Conservation (phyloP, 176 grass and related monocot genomes). For the Triticum timopheevii region DNA sequence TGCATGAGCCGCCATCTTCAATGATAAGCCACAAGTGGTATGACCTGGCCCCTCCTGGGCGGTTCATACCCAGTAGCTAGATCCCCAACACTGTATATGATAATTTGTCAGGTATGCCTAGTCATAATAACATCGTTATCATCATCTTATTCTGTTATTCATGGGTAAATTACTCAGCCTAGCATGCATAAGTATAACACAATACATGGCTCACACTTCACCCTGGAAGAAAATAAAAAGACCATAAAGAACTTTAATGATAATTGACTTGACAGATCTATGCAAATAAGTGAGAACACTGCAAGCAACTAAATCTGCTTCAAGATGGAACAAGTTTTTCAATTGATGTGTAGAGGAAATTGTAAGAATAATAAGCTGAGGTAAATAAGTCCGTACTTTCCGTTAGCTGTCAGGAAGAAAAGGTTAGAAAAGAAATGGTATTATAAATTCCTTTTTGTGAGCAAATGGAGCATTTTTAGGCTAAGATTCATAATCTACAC, state of each 20-base stretch:
- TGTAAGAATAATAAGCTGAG: background rate
- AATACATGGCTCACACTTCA: background rate
- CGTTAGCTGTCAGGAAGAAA: background rate
- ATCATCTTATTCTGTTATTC: too few relatives aligned
- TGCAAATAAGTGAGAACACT: background rate
- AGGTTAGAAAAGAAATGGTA: background rate
- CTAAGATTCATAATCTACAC: background rate
- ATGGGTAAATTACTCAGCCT: too few relatives aligned
- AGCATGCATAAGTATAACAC: too few relatives aligned
- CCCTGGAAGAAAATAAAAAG: background rate
- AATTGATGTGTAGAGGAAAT: background rate
- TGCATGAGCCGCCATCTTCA: too few relatives aligned
- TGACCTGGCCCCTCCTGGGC: too few relatives aligned
- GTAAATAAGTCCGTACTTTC: background rate
- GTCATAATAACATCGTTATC: too few relatives aligned
- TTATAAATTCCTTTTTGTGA: background rate
- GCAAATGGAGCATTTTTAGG: too few relatives aligned
- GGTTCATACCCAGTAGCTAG: too few relatives aligned
- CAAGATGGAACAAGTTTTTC: background rate
- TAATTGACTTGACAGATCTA: background rate
- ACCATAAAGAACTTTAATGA: background rate
- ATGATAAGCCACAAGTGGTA: too few relatives aligned
- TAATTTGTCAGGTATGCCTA: too few relatives aligned
- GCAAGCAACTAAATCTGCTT: background rate
- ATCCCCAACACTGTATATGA: too few relatives aligned